Evolutionary conservation across 441 rosid genomes (phyloP).

Genomic region (Geranium incanum): DNA sequence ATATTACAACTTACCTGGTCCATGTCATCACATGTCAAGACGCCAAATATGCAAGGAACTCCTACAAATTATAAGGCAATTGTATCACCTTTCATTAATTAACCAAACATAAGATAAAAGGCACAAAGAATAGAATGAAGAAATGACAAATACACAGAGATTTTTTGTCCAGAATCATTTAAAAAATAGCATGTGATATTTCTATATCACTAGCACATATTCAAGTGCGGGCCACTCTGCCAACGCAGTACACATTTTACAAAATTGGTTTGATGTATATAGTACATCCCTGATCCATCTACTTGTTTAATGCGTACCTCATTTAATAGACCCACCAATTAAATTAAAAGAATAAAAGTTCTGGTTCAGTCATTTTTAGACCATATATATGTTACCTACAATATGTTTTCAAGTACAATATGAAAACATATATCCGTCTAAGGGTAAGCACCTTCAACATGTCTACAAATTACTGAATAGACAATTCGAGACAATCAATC

Average conservation of each 20-base stretch:
- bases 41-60: conserved; percentile 22
- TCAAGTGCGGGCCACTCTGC: background rate
- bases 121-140: background rate
- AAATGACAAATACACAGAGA: background rate
- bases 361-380: background rate
- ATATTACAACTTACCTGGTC: conserved; percentile 8
- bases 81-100: background rate
- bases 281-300: background rate
- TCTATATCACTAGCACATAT: background rate
- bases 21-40: conserved; percentile 21
- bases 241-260: background rate
- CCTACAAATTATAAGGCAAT: conserved; percentile 12
- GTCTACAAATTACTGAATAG: background rate
- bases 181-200: background rate
- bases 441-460: background rate
- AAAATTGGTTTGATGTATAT: background rate
- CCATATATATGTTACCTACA: background rate
- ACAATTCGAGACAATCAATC: background rate
- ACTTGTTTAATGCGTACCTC: background rate
- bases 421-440: background rate
- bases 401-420: background rate
- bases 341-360: background rate
- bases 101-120: background rate
- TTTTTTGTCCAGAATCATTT: background rate
- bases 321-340: background rate